Evolutionary conservation across 1,139 yeast genomes (phyloP).

Genomic region (Lipomyces yarrowii): DNA sequence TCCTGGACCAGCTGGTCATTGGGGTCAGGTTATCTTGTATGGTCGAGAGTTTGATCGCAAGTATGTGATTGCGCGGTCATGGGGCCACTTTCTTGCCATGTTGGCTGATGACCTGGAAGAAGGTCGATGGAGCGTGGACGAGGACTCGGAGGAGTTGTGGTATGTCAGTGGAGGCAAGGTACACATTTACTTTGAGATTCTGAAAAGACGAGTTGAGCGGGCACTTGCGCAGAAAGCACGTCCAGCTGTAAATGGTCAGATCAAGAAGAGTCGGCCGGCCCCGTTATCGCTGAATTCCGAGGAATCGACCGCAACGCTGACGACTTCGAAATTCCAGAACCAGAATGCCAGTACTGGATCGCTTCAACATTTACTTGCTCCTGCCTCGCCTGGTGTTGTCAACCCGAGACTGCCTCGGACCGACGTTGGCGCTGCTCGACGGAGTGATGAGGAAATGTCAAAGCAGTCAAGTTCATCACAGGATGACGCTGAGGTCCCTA

Average conservation of each 20-base stretch:
- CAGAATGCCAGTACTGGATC: conserved; percentile 10
- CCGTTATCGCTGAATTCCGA: conserved; percentile 9
- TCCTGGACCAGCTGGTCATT: conserved; percentile 72
- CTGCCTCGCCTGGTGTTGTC: conserved; percentile 18
- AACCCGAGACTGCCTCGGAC: conserved; percentile 20
- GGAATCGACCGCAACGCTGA: conserved; percentile 4
- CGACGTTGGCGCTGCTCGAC: background rate
- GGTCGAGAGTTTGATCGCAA: conserved; percentile 90
- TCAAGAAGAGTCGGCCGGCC: conserved; percentile 5
- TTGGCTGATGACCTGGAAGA: conserved; percentile 84
- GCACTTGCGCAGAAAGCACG: background rate
- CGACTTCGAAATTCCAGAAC: background rate
- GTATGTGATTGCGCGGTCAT: conserved; percentile 73
- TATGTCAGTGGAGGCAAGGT: conserved; percentile 52
- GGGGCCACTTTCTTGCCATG: conserved; percentile 79
- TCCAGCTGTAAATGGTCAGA: background rate
- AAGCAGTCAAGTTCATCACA: background rate
- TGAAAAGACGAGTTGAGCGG: conserved; percentile 51
- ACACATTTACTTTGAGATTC: conserved; percentile 63
- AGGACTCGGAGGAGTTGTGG: conserved; percentile 71
- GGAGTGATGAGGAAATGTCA: background rate
- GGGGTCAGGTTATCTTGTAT: conserved; percentile 85
- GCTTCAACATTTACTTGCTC: conserved; percentile 10
- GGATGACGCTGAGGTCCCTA: background rate
- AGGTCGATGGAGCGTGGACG: conserved; percentile 71